Evolutionary conservation across 306 rosid species (phyloP).

Genomic region (Sindora glabra): DNA sequence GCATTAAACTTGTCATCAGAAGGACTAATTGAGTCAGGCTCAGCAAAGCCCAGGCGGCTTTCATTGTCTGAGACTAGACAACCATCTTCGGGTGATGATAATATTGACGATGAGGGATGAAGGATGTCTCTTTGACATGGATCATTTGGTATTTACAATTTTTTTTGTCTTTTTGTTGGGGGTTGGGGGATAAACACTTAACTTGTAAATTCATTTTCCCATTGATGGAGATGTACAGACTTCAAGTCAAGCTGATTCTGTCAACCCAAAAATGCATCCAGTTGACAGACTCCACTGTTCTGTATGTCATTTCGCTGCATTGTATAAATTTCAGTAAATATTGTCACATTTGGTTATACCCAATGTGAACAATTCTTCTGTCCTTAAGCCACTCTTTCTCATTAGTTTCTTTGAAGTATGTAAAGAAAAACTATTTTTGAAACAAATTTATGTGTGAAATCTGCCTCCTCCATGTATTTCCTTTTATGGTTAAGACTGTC

Average conservation of each 20-base stretch:
- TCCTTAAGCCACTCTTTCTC: conserved; percentile 33
- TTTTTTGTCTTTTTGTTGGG: conserved; percentile 56
- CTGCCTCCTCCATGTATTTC: conserved; percentile 36
- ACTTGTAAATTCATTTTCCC: conserved; percentile 80
- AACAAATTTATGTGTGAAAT: conserved; percentile 25
- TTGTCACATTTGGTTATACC: conserved; percentile 64
- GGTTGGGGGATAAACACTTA: conserved; percentile 56
- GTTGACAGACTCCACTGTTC: conserved; percentile 48
- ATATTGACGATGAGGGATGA: conserved; percentile 70
- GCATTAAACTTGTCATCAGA: conserved; percentile 74
- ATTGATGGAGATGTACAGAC: conserved; percentile 72
- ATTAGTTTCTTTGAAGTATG: conserved; percentile 23
- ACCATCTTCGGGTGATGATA: conserved; percentile 64
- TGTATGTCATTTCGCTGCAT: conserved; percentile 59
- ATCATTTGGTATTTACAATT: conserved; percentile 43
- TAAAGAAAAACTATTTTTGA: conserved; percentile 30
- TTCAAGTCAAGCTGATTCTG: conserved; percentile 51
- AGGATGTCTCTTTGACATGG: conserved; percentile 33
- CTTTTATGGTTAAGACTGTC: conserved; percentile 7
- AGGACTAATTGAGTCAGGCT: conserved; percentile 72
- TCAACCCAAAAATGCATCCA: conserved; percentile 47
- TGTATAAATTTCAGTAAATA: conserved; percentile 75
- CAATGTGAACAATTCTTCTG: conserved; percentile 67
- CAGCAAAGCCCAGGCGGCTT: conserved; percentile 64
- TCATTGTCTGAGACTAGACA: conserved; percentile 77